Base-by-base conservation (phyloP, 2,329 filamentous ascomycete species). In the Ceratocystis diversiconidia region DNA sequence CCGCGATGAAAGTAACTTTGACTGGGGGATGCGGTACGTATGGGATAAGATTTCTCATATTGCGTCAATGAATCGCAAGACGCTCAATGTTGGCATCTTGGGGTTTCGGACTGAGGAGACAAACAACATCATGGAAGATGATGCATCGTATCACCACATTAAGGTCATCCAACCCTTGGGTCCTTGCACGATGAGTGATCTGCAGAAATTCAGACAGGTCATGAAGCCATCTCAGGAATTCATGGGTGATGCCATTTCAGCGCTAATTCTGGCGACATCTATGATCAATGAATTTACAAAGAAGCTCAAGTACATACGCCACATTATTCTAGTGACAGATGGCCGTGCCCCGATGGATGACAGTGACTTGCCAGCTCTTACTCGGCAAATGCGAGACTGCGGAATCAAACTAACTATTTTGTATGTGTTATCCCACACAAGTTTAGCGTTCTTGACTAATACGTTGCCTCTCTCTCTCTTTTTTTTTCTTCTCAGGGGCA, bases 21-120 rank as follows among this genome's bases (percentile, higher is more conserved):
- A 96, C 68, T 99, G 87, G 85, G 84, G 85, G 61, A 86, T 97
- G 84, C 84, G 85, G 68, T 99, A 96, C 76, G 83, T 97, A 62
- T 99, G 92, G 92, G 92, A 97, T 79, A 94, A 89, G 73, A 82
- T 87, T 52, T 84, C 83, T 25, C 86, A 86, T 72, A 86, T 85
- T 2, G 85, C 86, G 10, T 83, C 85, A 3, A 80, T 85, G 0
- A 87, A 84, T 46, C 81, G 85, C 46, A 86, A 84, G 72, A 86
- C 83, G 1, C 83, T 85, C 76, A 85, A 84, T 6, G 85, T 88
- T 69, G 82, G 90, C n/a, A 87, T 96, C 1, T 75, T 99, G 67
- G 94, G 88, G 0, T 78, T 96, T 65, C 84, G 89, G 67, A 95
- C 92, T 19, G 86, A 96, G 70, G 85, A 80, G 52, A 92, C 90